phyloP scores from a whole-genome alignment of 2,329 filamentous ascomycete genomes.

The Knoxdaviesia capensis region DNA sequence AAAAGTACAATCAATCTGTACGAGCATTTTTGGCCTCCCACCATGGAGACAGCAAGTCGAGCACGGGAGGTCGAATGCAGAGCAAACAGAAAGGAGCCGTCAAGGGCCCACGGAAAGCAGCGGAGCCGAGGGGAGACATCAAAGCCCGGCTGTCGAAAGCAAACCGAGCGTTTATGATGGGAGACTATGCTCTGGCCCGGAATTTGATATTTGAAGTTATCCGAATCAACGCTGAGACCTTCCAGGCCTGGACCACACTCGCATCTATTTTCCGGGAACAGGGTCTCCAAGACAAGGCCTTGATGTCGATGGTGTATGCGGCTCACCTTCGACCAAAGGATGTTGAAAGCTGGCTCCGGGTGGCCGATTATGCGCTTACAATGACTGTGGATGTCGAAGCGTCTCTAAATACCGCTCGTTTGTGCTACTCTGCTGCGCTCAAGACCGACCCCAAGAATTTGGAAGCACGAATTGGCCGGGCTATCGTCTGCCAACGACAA shows the following conservation, averaged over 20 bases:
- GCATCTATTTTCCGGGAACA: conserved; percentile 40
- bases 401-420: conserved; percentile 29
- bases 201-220: conserved; percentile 41
- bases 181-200: conserved; percentile 38
- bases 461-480: conserved; percentile 38
- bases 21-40: conserved; percentile 19
- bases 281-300: conserved; percentile 32
- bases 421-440: conserved; percentile 39
- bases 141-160: conserved; percentile 46
- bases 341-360: conserved; percentile 35
- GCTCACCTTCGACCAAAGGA: conserved; percentile 43
- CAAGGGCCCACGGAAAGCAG: conserved; percentile 34
- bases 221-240: conserved; percentile 46
- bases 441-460: conserved; percentile 34
- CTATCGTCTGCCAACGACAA: conserved; percentile 33
- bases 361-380: conserved; percentile 32
- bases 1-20: conserved; percentile 20
- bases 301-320: conserved; percentile 39
- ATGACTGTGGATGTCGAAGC: conserved; percentile 18
- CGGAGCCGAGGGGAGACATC: conserved; percentile 51
- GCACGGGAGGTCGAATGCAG: conserved; percentile 7
- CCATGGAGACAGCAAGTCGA: conserved; percentile 9
- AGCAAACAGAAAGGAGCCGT: conserved; percentile 7
- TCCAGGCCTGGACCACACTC: conserved; percentile 43
- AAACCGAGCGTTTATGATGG: conserved; percentile 44